phyloP scores from a whole-genome alignment of 2,329 filamentous ascomycete species.

The Diplodia mutila region DNA sequence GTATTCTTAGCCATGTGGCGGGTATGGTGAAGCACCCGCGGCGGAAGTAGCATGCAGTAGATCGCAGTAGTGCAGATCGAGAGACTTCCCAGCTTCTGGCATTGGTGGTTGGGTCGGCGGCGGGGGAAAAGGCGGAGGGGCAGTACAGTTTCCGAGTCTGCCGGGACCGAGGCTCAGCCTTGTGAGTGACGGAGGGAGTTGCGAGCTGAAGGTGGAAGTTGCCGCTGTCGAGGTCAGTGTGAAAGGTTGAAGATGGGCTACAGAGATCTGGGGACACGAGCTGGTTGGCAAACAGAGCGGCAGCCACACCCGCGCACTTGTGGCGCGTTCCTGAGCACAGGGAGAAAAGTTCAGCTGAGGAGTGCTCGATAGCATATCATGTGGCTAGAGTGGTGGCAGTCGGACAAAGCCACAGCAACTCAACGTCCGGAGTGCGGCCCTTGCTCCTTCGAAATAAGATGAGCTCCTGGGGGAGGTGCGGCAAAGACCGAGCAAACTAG shows the following conservation, averaged over 20 bases:
- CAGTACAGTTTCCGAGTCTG: neutral
- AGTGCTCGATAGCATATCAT: neutral
- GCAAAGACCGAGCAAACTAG: slow-evolving; percentile 2
- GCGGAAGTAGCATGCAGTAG: neutral
- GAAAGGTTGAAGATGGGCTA: neutral
- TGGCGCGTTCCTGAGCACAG: neutral
- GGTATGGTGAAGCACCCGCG: neutral
- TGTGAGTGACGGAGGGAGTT: neutral
- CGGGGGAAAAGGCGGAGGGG: neutral
- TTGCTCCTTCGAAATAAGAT: neutral
- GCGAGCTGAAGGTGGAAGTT: neutral
- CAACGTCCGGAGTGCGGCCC: neutral
- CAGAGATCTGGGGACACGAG: neutral
- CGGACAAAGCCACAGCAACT: neutral
- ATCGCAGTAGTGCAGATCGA: neutral
- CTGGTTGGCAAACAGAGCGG: neutral
- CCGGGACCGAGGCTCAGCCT: neutral
- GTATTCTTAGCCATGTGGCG: neutral
- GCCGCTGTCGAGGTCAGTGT: neutral
- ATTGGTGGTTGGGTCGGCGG: neutral
- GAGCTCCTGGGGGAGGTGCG: neutral
- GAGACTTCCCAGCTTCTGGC: neutral
- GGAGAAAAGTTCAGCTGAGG: neutral
- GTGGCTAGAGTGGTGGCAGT: neutral
- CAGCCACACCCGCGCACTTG: neutral